Conservation (phyloP, 768 basidiomycete species). For the Rhodosporidiobolus odoratus region DNA sequence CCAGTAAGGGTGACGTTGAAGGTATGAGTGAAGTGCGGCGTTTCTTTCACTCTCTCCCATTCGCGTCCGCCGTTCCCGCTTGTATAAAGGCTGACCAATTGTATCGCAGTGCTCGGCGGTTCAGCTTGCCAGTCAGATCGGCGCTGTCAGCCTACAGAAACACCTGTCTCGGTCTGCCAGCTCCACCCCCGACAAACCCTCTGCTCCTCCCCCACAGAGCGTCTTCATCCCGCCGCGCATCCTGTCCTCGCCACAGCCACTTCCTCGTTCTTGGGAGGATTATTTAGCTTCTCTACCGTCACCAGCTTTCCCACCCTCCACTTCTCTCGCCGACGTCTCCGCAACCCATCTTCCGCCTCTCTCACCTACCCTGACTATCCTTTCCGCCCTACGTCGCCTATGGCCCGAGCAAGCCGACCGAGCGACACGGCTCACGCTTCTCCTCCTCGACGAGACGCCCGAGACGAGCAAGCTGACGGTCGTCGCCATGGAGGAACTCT, state of each 20-base stretch:
- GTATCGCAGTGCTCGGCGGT: constrained; percentile 16
- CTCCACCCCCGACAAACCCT: neutral
- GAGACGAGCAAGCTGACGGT: neutral
- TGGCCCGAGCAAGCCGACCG: neutral
- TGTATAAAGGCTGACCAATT: neutral
- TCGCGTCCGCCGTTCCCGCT: neutral
- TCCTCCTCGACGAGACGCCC: constrained; percentile 15
- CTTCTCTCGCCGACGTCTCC: constrained; percentile 19
- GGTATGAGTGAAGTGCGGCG: constrained; percentile 21
- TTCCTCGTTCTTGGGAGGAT: constrained; percentile 8
- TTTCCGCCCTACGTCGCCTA: constrained; percentile 2
- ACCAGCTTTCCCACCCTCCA: neutral
- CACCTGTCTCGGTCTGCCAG: neutral
- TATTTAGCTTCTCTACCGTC: constrained; percentile 6
- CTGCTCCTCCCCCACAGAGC: neutral
- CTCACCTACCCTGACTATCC: constrained; percentile 21
- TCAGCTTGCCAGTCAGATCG: constrained; percentile 22
- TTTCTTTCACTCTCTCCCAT: neutral
- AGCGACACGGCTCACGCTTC: neutral
- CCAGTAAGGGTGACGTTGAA: neutral
- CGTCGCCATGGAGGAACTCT: constrained; percentile 17
- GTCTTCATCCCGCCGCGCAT: neutral
- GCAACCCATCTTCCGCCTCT: constrained; percentile 22
- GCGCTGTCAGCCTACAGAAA: constrained; percentile 17
- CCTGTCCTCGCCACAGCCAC: constrained; percentile 1